A percentile compares a stretch with the other conserved stretches of the same genome.
phyloP scores from a whole-genome alignment of 2,329 filamentous ascomycete species.

The Penicillium sp. region DNA sequence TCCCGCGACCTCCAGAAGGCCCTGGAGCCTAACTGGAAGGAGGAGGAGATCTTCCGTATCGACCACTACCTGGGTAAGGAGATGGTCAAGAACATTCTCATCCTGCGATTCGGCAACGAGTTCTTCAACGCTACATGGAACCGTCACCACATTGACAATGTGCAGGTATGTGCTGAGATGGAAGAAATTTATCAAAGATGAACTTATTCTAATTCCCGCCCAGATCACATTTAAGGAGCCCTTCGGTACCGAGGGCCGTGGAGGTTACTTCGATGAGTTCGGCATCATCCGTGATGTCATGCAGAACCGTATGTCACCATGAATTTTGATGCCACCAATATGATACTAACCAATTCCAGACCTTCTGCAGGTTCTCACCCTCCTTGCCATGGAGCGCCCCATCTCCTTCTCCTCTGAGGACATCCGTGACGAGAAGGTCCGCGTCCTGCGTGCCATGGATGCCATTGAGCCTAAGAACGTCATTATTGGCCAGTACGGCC shows the following conservation, averaged over 20 bases:
- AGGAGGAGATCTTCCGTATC: slow-evolving; percentile 98
- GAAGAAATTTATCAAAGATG: not conserved
- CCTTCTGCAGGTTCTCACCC: slow-evolving; percentile 90
- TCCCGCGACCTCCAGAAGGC: slow-evolving; percentile 94
- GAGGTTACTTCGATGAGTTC: slow-evolving; percentile 99
- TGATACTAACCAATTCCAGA: slow-evolving; percentile 48
- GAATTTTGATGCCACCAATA: not conserved
- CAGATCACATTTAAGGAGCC: slow-evolving; percentile 98
- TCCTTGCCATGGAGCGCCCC: slow-evolving; percentile 96
- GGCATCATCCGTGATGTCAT: slow-evolving; percentile 99
- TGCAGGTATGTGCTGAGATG: slow-evolving; percentile 61
- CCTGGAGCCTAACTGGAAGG: slow-evolving; percentile 95
- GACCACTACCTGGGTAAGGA: slow-evolving; percentile 99
- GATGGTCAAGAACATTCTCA: slow-evolving; percentile 99
- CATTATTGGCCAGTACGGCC: slow-evolving; percentile 98
- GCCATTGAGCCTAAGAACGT: slow-evolving; percentile 99
- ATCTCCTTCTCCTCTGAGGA: slow-evolving; percentile 98
- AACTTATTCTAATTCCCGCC: slow-evolving; percentile 6
- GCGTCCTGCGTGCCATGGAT: slow-evolving; percentile 89
- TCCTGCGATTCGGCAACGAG: slow-evolving; percentile 96
- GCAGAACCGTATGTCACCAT: slow-evolving; percentile 74
- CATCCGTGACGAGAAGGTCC: slow-evolving; percentile 96
- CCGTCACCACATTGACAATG: slow-evolving; percentile 97
- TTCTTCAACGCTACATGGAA: slow-evolving; percentile 99
- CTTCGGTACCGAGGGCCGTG: slow-evolving; percentile 95